Evolutionary conservation across 2,329 filamentous ascomycete species (phyloP).

Genomic region (Microdochium bolleyi): DNA sequence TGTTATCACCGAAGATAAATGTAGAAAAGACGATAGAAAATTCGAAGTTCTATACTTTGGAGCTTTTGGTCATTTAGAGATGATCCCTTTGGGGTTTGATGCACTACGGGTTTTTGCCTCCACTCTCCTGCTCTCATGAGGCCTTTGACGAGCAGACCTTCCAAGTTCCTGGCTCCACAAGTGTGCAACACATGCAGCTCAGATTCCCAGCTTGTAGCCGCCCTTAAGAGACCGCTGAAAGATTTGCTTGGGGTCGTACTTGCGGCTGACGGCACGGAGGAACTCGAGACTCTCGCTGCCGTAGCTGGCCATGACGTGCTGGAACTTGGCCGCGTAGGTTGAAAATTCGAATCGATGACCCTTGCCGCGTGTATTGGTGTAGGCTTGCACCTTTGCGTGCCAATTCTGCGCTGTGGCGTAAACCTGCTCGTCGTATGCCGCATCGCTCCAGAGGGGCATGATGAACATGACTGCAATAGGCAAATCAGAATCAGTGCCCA

Average conservation of each 20-base stretch:
- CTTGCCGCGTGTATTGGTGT: constrained; percentile 5
- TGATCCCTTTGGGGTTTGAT: too few species aligned
- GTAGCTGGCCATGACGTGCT: constrained; percentile 21
- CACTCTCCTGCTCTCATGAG: too few species aligned
- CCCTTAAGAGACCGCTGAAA: constrained; percentile 19
- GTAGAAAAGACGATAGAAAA: too few species aligned
- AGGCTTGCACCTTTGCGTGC: constrained; percentile 1
- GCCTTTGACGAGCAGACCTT: too few species aligned
- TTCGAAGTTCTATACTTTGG: too few species aligned
- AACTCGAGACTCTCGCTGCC: constrained; percentile 20
- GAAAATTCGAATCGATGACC: constrained; percentile 24
- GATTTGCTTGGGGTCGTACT: constrained; percentile 25
- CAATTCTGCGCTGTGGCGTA: constrained; percentile 4
- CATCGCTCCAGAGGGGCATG: background rate
- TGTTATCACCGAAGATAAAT: too few species aligned
- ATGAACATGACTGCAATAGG: constrained; percentile 16
- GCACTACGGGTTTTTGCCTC: too few species aligned
- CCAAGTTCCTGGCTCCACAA: too few species aligned
- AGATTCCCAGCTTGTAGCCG: constrained; percentile 6
- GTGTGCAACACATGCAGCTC: too few species aligned
- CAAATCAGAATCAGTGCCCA: too few species aligned
- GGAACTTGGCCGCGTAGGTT: constrained; percentile 25
- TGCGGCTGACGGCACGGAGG: constrained; percentile 19
- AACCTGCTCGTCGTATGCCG: constrained; percentile 16
- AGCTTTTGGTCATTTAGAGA: too few species aligned